Conservation (phyloP, 495 filamentous ascomycete genomes). For the Penicillium roqueforti region DNA sequence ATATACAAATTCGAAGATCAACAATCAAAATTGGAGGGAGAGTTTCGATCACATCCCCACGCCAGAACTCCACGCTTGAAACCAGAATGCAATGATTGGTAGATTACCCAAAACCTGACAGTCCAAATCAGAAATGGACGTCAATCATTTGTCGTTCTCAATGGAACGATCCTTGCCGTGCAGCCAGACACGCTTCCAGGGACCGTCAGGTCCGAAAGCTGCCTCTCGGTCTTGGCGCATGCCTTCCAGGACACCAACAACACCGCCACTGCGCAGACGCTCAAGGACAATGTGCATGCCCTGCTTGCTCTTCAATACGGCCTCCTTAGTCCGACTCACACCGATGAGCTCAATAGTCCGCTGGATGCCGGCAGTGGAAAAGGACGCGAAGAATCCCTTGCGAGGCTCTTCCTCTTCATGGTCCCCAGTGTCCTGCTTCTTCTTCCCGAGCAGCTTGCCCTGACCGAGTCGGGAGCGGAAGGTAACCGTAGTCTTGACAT, state of each 20-base stretch:
- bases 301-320: slow-evolving; percentile 81
- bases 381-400: slow-evolving; percentile 61
- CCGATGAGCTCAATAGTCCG: slow-evolving; percentile 87
- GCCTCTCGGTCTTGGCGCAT: slow-evolving; percentile 67
- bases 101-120: background rate
- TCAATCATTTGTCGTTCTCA: slow-evolving; percentile 27
- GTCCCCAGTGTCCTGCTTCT: slow-evolving; percentile 31
- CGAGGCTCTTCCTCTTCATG: slow-evolving; percentile 53
- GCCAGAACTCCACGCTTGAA: slow-evolving; percentile 38
- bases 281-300: slow-evolving; percentile 95
- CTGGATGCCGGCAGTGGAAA: slow-evolving; percentile 79
- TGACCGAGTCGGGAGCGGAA: slow-evolving; percentile 80
- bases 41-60: slow-evolving; percentile 24
- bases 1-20: background rate
- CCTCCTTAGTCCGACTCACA: slow-evolving; percentile 74
- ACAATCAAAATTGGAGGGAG: slow-evolving; percentile 15
- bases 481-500: slow-evolving; percentile 78
- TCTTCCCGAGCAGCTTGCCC: slow-evolving; percentile 57
- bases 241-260: slow-evolving; percentile 81
- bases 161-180: slow-evolving; percentile 29
- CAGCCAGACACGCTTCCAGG: slow-evolving; percentile 48
- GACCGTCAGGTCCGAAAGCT: slow-evolving; percentile 40
- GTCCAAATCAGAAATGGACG: background rate
- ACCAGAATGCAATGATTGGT: slow-evolving; percentile 14
- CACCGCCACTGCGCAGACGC: slow-evolving; percentile 72